These are phyloP conservation scores for Globisporangium nunn DNA, from an alignment of 352 stramenopile species.

Conservation along the genomic window DNA sequence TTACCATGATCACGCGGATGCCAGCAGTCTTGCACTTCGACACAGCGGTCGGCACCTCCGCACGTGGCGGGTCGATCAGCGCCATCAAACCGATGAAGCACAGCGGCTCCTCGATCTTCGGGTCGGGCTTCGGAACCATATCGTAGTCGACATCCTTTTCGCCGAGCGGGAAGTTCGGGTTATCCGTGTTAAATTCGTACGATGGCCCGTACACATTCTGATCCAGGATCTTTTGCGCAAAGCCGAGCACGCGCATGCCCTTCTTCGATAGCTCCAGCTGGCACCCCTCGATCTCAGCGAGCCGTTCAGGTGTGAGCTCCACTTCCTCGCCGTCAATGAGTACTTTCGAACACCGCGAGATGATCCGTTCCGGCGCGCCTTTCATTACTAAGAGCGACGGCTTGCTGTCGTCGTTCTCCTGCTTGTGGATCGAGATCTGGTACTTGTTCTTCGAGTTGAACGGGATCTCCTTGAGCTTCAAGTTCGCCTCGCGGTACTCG, in stretches of 20 bases:
- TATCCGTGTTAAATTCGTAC: slow-evolving; percentile 75
- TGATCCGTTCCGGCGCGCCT: slow-evolving; percentile 93
- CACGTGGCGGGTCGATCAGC: slow-evolving; percentile 93
- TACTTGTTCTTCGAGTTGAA: slow-evolving; percentile 89
- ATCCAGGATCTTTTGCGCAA: slow-evolving; percentile 49
- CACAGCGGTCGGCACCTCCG: slow-evolving; percentile 82
- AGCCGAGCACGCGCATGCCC: slow-evolving; percentile 55
- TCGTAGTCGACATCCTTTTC: slow-evolving; percentile 43
- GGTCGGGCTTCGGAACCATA: slow-evolving; percentile 43
- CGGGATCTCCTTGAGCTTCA: slow-evolving; percentile 74
- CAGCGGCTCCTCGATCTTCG: slow-evolving; percentile 55
- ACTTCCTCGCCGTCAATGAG: slow-evolving; percentile 51
- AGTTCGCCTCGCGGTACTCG: slow-evolving; percentile 50
- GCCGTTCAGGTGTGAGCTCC: slow-evolving; percentile 76
- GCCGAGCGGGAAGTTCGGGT: slow-evolving; percentile 14
- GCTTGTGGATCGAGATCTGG: slow-evolving; percentile 73
- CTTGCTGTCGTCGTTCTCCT: slow-evolving; percentile 61
- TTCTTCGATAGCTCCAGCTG: slow-evolving; percentile 53
- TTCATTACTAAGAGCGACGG: slow-evolving; percentile 90
- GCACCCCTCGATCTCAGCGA: slow-evolving; percentile 48
- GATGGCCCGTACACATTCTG: slow-evolving; percentile 10
- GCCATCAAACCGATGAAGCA: slow-evolving; percentile 95
- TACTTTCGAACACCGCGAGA: slow-evolving; percentile 82
- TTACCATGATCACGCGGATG: slow-evolving; percentile 94
- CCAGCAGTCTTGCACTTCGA: slow-evolving; percentile 90